Percentiles rank a stretch among this genome's conserved stretches.
phyloP scores from a whole-genome alignment of 75 land plant genomes.

The Larix kaempferi region DNA sequence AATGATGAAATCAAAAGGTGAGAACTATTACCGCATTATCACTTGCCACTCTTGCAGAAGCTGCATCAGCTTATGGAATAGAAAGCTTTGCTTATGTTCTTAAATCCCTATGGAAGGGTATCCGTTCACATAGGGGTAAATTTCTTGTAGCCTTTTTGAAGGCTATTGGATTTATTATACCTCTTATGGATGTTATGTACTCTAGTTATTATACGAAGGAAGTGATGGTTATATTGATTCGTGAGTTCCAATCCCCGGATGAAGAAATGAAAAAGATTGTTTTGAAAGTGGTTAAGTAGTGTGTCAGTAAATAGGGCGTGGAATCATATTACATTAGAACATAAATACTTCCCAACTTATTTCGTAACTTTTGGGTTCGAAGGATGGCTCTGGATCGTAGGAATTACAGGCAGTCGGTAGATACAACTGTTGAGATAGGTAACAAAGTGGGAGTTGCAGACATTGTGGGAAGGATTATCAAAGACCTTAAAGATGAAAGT shows the following conservation, averaged over 20 bases:
- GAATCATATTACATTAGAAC: slow-evolving; percentile 84
- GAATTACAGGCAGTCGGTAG: slow-evolving; percentile 95
- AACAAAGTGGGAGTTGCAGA: slow-evolving; percentile 98
- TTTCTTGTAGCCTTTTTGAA: slow-evolving; percentile 96
- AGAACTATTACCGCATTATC: slow-evolving; percentile 95
- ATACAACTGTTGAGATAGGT: slow-evolving; percentile 97
- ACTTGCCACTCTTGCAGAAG: slow-evolving; percentile 96
- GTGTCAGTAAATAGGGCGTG: slow-evolving; percentile 99
- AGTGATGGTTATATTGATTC: slow-evolving; percentile 86
- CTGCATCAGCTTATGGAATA: slow-evolving; percentile 97
- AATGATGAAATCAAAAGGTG: slow-evolving; percentile 97
- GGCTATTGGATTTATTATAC: slow-evolving; percentile 97
- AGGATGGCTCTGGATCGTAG: slow-evolving; percentile 98
- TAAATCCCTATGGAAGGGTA: slow-evolving; percentile 99
- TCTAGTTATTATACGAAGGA: slow-evolving; percentile 98
- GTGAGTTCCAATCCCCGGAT: slow-evolving; percentile 98
- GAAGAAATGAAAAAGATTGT: slow-evolving; percentile 99
- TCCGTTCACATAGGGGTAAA: slow-evolving; percentile 90
- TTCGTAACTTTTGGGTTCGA: slow-evolving; percentile 90
- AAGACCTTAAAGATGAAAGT: slow-evolving; percentile 98
- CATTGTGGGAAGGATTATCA: slow-evolving; percentile 93
- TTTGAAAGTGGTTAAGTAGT: slow-evolving; percentile 95
- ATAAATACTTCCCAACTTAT: slow-evolving; percentile 93
- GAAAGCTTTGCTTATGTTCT: slow-evolving; percentile 98
- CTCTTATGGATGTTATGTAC: slow-evolving; percentile 96